Base-by-base conservation (phyloP, 1,284 basidiomycete genomes). In the Cutaneotrichosporon dermatis region DNA sequence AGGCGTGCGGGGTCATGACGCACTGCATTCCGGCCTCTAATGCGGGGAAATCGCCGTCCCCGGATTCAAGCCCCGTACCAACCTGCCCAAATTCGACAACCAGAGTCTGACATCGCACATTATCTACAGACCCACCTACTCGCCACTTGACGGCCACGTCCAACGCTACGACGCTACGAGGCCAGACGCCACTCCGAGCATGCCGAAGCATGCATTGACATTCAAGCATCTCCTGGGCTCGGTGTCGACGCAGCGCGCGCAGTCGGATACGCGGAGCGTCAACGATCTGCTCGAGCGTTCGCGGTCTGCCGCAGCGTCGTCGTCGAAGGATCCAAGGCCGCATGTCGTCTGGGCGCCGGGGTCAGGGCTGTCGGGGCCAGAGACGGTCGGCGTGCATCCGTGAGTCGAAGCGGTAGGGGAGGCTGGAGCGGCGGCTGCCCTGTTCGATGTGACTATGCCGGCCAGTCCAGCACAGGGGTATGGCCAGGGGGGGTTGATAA, bases 131-230 rank as follows among this genome's bases (percentile, higher is more conserved):
- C 25, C 25, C 25, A 25, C 25, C 25, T 25, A 25, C 25, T 25
- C 25, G 25, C 25, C 25, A 25, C 25, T 25, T 25, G 25, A 25
- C 25, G 25, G 25, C 25, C 25, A 25, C 25, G 25, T 25, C 25
- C 25, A 25, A 25, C 25, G 25, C 25, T 25, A 25, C 25, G 25
- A 25, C 25, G 25, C 25, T 25, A 25, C 25, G 25, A 25, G 25
- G 25, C 25, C 25, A 25, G 25, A 25, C 25, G 25, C 25, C 25
- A 25, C 25, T 25, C 25, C 25, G 25, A 53, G 13, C 37, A 75
- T 76, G 74, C 73, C 74, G 13, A 76, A 73, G 60, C 74, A 76
- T 66, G 64, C 69, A 11, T 67, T 68, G 5, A 67, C 68, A 11
- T 76, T 74, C 70, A 76, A 74, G 52, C 70, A 76, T 44, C 69